A percentile compares a stretch with the other conserved stretches of the same genome.
These are phyloP conservation scores for Protea cynaroides DNA, from an alignment of 164 flowering plant genomes.

Conservation along the genomic window DNA sequence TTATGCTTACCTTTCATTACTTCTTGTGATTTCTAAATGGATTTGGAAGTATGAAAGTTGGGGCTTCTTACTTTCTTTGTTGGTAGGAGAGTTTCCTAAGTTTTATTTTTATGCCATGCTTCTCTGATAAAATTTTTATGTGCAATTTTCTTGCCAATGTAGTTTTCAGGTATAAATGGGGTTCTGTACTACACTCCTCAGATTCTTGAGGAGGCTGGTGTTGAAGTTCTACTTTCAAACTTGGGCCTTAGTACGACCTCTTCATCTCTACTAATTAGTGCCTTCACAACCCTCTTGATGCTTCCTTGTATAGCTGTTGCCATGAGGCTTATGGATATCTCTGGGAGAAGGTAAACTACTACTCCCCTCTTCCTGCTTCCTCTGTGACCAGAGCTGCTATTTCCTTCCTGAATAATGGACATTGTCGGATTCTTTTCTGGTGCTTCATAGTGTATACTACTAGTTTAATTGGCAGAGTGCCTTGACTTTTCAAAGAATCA, in stretches of 20 bases:
- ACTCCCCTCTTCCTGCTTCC: too few relatives aligned
- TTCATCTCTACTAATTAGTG: slow-evolving; percentile 78
- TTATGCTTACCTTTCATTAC: too few relatives aligned
- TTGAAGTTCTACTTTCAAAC: slow-evolving; percentile 65
- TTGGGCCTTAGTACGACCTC: slow-evolving; percentile 65
- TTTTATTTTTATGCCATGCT: neutral
- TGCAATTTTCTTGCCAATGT: slow-evolving; percentile 16
- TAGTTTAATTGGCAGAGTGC: neutral
- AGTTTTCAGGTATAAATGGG: slow-evolving; percentile 95
- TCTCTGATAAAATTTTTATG: neutral
- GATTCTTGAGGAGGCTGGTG: slow-evolving; percentile 90
- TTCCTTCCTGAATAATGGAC: too few relatives aligned
- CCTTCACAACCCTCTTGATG: slow-evolving; percentile 78
- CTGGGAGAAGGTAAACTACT: slow-evolving; percentile 78
- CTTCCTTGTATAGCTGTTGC: slow-evolving; percentile 86
- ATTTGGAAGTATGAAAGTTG: neutral
- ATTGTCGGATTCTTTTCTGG: neutral
- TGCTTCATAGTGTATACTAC: neutral
- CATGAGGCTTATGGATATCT: slow-evolving; percentile 86
- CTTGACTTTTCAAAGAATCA: too few relatives aligned
- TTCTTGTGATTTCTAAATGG: neutral
- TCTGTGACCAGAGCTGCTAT: too few relatives aligned
- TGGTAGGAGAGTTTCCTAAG: neutral
- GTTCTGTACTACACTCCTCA: slow-evolving; percentile 92
- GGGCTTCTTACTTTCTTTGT: slow-evolving; percentile 2